Conservation (phyloP, 176 grass and related monocot species). For the Canna indica region DNA sequence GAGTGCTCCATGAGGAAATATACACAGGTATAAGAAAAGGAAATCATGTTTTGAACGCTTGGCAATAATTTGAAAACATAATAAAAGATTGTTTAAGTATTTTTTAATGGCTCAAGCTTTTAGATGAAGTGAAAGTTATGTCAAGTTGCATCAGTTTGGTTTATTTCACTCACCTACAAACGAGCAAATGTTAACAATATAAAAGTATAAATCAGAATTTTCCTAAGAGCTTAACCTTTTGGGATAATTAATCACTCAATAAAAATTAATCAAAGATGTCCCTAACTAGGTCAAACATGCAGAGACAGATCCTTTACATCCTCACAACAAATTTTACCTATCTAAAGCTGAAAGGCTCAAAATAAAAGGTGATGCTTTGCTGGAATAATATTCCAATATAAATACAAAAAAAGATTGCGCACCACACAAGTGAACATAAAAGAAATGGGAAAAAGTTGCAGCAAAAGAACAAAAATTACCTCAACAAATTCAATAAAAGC, state of each 20-base stretch:
- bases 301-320: too few species aligned
- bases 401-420: background rate
- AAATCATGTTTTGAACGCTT: background rate
- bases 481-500: slow-evolving; percentile 41
- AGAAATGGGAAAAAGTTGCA: background rate
- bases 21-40: background rate
- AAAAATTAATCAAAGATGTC: background rate
- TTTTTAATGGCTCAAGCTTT: too few species aligned
- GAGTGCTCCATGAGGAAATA: background rate
- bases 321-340: background rate
- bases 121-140: too few species aligned
- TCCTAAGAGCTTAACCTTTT: too few species aligned
- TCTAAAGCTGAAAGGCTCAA: background rate
- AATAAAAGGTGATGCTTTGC: too few species aligned
- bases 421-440: background rate
- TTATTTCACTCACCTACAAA: too few species aligned
- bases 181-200: background rate
- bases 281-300: background rate
- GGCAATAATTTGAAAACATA: too few species aligned
- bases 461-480: slow-evolving; percentile 3
- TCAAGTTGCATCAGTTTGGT: too few species aligned
- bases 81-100: too few species aligned
- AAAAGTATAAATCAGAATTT: background rate
- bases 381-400: background rate
- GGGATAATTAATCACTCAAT: too few species aligned